phyloP scores from a whole-genome alignment of 2,329 filamentous ascomycete genomes.

The Fusarium neocosmosporiellum region DNA sequence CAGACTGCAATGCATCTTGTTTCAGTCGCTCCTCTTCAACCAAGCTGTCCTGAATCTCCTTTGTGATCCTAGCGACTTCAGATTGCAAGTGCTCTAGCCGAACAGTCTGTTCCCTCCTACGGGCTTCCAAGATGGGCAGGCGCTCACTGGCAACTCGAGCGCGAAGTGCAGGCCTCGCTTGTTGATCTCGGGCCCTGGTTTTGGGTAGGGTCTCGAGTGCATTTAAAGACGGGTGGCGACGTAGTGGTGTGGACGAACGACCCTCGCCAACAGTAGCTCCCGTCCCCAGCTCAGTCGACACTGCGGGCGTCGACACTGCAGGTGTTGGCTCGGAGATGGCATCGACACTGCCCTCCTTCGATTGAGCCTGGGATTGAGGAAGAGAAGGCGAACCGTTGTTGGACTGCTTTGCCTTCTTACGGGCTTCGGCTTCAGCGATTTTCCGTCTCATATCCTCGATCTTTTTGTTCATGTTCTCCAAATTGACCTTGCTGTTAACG shows the following conservation, averaged over 20 bases:
- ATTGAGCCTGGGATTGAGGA: slow-evolving; percentile 40
- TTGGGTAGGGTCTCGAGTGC: slow-evolving; percentile 24
- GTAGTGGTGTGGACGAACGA: slow-evolving; percentile 11
- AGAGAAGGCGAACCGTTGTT: slow-evolving; percentile 46
- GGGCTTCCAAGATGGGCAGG: slow-evolving; percentile 51
- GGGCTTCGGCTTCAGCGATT: slow-evolving; percentile 69
- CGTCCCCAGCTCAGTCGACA: not conserved
- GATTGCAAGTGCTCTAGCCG: slow-evolving; percentile 59
- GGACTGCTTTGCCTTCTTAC: slow-evolving; percentile 57
- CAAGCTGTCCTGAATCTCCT: slow-evolving; percentile 57
- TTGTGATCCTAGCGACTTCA: slow-evolving; percentile 60
- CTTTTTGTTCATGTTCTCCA: slow-evolving; percentile 64
- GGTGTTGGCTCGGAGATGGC: not conserved
- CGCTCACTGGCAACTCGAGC: slow-evolving; percentile 51
- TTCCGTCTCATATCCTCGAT: slow-evolving; percentile 71
- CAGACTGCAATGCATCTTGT: slow-evolving; percentile 39
- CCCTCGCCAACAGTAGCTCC: slow-evolving; percentile 1
- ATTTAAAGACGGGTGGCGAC: slow-evolving; percentile 10
- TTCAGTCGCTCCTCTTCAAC: slow-evolving; percentile 49
- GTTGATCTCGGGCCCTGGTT: slow-evolving; percentile 16
- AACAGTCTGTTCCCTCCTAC: slow-evolving; percentile 54
- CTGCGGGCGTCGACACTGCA: not conserved
- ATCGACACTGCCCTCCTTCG: slow-evolving; percentile 43
- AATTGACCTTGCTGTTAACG: slow-evolving; percentile 52
- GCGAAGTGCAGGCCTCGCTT: slow-evolving; percentile 39